Base-by-base conservation (phyloP, 768 basidiomycete species). In the Suillus fuscotomentosus region DNA sequence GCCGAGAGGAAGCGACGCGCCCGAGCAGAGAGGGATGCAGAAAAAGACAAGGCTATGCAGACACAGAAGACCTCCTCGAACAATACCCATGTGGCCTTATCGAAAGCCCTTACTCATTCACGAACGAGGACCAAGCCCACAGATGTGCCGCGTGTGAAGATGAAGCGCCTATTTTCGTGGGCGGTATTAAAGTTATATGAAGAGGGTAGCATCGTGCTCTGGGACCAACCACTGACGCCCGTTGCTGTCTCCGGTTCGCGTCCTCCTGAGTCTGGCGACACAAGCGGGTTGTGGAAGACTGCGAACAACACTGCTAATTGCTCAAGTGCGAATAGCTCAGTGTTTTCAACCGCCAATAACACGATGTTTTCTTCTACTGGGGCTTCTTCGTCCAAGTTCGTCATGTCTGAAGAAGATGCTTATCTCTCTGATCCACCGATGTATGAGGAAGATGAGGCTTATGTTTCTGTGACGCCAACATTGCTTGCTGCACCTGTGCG, bases 131-230 rank as follows among this genome's bases (percentile, higher is more conserved):
- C 20, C 42, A 31, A 62, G 43, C 22, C 61, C 31, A 50, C 38
- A 10, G 77, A 60, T 68, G 76, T 68, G 61, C 73, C 61, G 71
- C 73, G 41, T 65, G 74, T 66, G 31, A 87, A 87, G 75, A 83
- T 86, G 74, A 91, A 91, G 70, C 82, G 89, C 10, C 80, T 94
- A 3, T 94, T 91, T 75, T 74, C 78, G 22, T 86, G 83, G 79
- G 87, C 88, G 0, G 79, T 93, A 60, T 78, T 85, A 22, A 83
- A 87, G 71, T 76, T 93, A 24, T 79, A 86, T 57, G 80, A 85
- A 62, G 91, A 92, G 64, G 92, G 92, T n/a, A 85, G 83, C 62
- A 86, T 93, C 63, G 80, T 92, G 1, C 73, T 90, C 3, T 91
- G 89, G 87, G 87, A 90, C 63, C 89, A 90, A 0, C 85, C 88